Percentiles rank a stretch among this genome's conserved stretches.
These are phyloP conservation scores for Grammothele lineata DNA, from an alignment of 768 basidiomycete genomes.

Conservation along the genomic window DNA sequence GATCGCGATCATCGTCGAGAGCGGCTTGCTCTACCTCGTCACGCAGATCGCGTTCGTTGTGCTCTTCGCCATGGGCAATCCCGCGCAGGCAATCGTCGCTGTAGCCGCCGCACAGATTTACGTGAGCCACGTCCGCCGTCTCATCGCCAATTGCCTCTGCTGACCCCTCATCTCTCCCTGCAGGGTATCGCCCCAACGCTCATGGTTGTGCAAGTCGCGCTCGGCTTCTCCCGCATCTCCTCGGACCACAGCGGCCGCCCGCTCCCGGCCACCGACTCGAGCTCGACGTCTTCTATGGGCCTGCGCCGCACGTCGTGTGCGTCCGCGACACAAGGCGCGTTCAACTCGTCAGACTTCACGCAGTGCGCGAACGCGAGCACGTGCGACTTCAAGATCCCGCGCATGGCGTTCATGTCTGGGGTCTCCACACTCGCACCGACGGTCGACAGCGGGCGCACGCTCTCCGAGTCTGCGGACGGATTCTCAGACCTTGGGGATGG, in stretches of 20 bases:
- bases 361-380: no score
- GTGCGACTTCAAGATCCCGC: no score
- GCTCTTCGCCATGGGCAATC: constrained; percentile 30
- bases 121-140: constrained; percentile 21
- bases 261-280: neutral
- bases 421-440: no score
- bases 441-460: no score
- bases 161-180: neutral
- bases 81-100: constrained; percentile 33
- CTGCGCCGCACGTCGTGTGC: neutral
- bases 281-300: neutral
- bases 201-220: constrained; percentile 14
- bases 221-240: constrained; percentile 2
- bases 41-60: constrained; percentile 36
- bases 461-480: no score
- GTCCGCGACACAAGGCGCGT: no score
- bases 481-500: no score
- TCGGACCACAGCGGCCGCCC: neutral
- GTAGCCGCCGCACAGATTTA: constrained; percentile 37
- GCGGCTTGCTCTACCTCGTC: constrained; percentile 34
- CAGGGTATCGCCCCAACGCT: constrained; percentile 20
- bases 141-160: neutral
- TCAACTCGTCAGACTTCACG: no score
- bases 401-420: no score
- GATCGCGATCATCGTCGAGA: constrained; percentile 32